Evolutionary conservation across 1,284 basidiomycete genomes (phyloP).

Genomic region (Cutaneotrichosporon cavernicola): DNA sequence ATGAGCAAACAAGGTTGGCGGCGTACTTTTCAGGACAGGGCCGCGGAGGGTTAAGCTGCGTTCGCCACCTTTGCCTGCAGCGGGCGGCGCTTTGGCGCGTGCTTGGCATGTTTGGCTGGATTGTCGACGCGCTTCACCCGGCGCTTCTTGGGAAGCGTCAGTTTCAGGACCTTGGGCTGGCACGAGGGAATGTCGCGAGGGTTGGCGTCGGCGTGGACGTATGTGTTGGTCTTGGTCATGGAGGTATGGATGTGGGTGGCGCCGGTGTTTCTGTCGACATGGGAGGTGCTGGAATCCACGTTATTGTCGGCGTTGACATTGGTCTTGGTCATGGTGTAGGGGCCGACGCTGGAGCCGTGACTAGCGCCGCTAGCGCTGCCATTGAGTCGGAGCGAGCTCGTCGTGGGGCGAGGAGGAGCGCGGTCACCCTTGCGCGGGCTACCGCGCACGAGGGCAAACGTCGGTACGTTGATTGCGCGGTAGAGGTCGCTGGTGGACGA

Average conservation of each 20-base stretch:
- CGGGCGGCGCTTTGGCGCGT: not conserved
- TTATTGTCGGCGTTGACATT: no score
- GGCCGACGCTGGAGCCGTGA: no score
- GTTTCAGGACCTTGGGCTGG: not conserved
- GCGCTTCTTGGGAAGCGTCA: not conserved
- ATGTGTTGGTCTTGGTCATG: no score
- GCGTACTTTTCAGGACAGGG: not conserved
- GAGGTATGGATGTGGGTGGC: no score
- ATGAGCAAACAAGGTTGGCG: not conserved
- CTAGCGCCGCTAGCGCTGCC: no score
- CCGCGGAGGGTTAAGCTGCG: not conserved
- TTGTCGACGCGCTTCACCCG: not conserved
- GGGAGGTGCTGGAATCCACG: no score
- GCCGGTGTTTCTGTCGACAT: no score
- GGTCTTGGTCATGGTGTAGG: no score
- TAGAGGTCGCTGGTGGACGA: slow-evolving; percentile 1
- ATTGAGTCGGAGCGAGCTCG: no score
- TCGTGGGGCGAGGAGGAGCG: not conserved
- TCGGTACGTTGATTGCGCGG: slow-evolving; percentile 16
- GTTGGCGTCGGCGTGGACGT: not conserved
- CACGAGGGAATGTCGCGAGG: not conserved
- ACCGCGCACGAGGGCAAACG: slow-evolving; percentile 13
- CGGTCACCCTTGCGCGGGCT: not conserved
- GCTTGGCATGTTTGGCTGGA: not conserved
- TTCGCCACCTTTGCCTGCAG: slow-evolving; percentile 13